Evolutionary conservation across 2,329 filamentous ascomycete genomes (phyloP).

Genomic region (Fusarium sp.): DNA sequence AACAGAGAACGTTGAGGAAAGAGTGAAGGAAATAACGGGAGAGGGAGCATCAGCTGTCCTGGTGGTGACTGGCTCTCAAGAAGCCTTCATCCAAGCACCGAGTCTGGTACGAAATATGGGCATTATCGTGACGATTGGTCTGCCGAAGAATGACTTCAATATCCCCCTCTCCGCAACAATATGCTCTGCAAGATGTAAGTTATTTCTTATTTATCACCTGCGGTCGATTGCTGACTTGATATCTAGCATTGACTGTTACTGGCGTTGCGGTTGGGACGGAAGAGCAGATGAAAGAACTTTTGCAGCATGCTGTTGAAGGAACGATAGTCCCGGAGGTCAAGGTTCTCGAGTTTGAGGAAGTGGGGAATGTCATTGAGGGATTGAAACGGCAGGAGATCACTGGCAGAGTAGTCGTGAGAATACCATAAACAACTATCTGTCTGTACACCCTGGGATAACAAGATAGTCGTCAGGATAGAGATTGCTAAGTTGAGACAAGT

Average conservation of each 20-base stretch:
- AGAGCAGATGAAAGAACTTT: constrained; percentile 24
- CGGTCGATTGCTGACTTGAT: neutral
- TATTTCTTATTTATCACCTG: fast-evolving
- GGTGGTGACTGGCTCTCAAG: constrained; percentile 41
- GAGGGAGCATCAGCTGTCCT: constrained; percentile 43
- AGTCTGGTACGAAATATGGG: constrained; percentile 40
- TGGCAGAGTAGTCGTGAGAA: constrained; percentile 27
- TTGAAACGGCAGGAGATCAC: constrained; percentile 20
- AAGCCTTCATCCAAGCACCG: constrained; percentile 38
- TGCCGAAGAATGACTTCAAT: constrained; percentile 42
- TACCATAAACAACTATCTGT: neutral
- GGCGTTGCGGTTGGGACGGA: constrained; percentile 35
- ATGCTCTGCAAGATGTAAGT: constrained; percentile 35
- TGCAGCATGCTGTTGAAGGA: neutral
- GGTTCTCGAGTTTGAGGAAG: constrained; percentile 16
- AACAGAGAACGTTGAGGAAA: constrained; percentile 26
- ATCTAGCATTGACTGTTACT: constrained; percentile 15
- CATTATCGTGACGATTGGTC: constrained; percentile 37
- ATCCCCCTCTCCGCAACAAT: constrained; percentile 39
- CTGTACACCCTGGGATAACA: too few species aligned
- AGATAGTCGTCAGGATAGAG: too few species aligned
- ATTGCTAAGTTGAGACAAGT: too few species aligned
- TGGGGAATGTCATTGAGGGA: neutral
- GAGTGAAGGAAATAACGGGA: constrained; percentile 35
- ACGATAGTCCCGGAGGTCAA: constrained; percentile 10